A percentile compares a stretch with the other conserved stretches of the same genome.
Evolutionary conservation across 306 rosid genomes (phyloP).

Genomic region (Ceratonia siliqua): DNA sequence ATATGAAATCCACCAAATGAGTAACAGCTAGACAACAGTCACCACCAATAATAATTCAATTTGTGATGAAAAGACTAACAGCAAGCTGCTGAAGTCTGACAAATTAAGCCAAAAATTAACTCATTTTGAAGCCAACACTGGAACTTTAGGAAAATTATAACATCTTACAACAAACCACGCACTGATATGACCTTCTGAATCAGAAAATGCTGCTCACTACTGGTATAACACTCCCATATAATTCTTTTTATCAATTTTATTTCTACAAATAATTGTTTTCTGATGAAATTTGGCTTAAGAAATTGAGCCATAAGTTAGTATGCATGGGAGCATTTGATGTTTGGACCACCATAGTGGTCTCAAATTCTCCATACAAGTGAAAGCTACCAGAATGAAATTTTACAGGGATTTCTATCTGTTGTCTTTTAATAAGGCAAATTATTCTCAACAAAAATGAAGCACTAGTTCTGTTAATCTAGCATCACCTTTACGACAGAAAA

Average conservation of each 20-base stretch:
- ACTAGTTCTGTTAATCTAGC: slow-evolving; percentile 1
- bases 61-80: not conserved
- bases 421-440: not conserved
- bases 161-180: not conserved
- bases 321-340: not conserved
- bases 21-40: not conserved
- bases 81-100: not conserved
- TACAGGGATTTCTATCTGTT: not conserved
- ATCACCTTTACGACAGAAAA: slow-evolving; percentile 10
- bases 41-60: not conserved
- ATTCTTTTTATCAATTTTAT: not conserved
- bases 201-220: not conserved
- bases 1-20: not conserved
- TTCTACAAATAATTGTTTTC: not conserved
- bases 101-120: not conserved
- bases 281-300: not conserved
- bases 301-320: not conserved
- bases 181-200: slow-evolving; percentile 2
- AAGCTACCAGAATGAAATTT: not conserved
- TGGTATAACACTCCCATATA: not conserved
- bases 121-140: not conserved
- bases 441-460: not conserved
- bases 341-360: slow-evolving; percentile 1
- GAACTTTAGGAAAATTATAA: not conserved
- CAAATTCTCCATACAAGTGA: slow-evolving; percentile 8